phyloP scores from a whole-genome alignment of 495 filamentous ascomycete species.

The Hypoxylon intermedium region DNA sequence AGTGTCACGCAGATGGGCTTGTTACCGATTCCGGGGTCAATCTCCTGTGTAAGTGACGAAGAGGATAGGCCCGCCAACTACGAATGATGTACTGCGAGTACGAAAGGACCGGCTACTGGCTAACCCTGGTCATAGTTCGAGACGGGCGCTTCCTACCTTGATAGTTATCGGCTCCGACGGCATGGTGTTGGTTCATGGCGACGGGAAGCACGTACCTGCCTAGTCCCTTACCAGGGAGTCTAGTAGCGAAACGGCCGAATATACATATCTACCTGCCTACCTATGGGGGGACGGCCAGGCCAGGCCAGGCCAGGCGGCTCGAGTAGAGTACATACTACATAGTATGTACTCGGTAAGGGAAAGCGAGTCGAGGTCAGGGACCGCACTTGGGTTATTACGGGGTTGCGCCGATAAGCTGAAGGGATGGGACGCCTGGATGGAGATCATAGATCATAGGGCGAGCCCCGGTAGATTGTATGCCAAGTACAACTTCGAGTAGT shows the following conservation, averaged over 20 bases:
- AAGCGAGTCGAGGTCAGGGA: slow-evolving; percentile 5
- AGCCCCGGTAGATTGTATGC: slow-evolving; percentile 19
- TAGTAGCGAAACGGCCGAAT: slow-evolving; percentile 28
- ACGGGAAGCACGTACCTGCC: slow-evolving; percentile 29
- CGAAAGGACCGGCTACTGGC: slow-evolving; percentile 20
- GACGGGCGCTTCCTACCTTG: slow-evolving; percentile 11
- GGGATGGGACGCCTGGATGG: slow-evolving; percentile 14
- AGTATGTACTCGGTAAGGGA: slow-evolving; percentile 33
- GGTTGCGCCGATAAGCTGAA: slow-evolving; percentile 31
- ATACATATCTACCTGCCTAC: slow-evolving; percentile 4
- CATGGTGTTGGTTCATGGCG: slow-evolving; percentile 32
- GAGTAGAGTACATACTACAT: slow-evolving; percentile 25
- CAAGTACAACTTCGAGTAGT: not conserved
- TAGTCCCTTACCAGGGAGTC: slow-evolving; percentile 11
- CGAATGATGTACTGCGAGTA: slow-evolving; percentile 11
- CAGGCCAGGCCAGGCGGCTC: slow-evolving; percentile 28
- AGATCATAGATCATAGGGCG: slow-evolving; percentile 38
- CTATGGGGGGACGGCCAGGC: slow-evolving; percentile 3
- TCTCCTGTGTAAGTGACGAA: not conserved
- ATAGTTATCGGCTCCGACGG: slow-evolving; percentile 36
- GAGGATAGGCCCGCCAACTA: slow-evolving; percentile 19
- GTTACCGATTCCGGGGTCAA: slow-evolving; percentile 8
- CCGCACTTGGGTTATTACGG: slow-evolving; percentile 14
- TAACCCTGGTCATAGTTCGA: slow-evolving; percentile 28
- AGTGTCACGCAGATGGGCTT: slow-evolving; percentile 6